Evolutionary conservation across 345 rosid species (phyloP).

Genomic region (Hypericum androsaemum): DNA sequence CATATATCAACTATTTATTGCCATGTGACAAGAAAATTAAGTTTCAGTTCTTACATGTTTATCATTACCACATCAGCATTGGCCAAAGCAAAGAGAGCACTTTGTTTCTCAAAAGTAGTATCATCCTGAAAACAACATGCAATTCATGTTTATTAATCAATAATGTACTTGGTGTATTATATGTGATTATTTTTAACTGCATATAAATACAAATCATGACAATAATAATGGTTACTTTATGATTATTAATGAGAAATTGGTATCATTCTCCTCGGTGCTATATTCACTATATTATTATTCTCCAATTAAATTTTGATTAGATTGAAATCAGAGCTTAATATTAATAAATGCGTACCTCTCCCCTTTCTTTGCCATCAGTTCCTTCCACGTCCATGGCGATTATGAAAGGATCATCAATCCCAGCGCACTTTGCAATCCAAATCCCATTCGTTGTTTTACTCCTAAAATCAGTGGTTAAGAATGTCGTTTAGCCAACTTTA

Average conservation of each 20-base stretch:
- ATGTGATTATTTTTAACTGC: no score
- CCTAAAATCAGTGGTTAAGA: slow-evolving; percentile 25
- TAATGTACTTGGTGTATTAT: no score
- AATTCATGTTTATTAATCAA: no score
- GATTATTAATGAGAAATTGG: no score
- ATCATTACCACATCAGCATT: slow-evolving; percentile 67
- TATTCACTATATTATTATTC: no score
- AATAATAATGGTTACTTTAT: no score
- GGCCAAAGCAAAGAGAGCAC: slow-evolving; percentile 60
- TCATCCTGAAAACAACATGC: slow-evolving; percentile 46
- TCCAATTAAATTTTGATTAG: no score
- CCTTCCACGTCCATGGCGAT: slow-evolving; percentile 78
- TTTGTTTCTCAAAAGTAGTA: slow-evolving; percentile 72
- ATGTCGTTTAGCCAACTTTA: neutral
- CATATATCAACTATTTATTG: no score
- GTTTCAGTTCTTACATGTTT: slow-evolving; percentile 42
- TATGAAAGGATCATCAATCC: slow-evolving; percentile 51
- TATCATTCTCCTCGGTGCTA: no score
- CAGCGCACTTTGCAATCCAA: slow-evolving; percentile 64
- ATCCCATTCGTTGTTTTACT: slow-evolving; percentile 72
- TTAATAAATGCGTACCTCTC: slow-evolving; percentile 44
- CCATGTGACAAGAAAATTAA: no score
- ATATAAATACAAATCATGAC: no score
- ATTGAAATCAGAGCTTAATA: neutral
- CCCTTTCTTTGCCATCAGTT: slow-evolving; percentile 76